phyloP scores from a whole-genome alignment of 1,139 yeast species.

The Sugiyamaella grinbergsii region DNA sequence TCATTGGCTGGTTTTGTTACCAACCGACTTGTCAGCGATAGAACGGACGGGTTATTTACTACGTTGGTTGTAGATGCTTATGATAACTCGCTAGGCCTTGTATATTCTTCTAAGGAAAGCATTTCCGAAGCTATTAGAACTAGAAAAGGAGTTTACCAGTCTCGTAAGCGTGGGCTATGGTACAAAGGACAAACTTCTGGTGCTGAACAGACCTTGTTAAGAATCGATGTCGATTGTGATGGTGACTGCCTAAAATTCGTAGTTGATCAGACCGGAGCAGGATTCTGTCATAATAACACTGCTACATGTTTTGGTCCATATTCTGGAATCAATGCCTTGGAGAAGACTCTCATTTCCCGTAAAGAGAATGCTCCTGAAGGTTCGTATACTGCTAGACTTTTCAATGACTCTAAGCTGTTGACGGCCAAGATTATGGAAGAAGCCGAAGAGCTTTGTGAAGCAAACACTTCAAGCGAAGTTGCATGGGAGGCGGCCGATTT shows the following conservation, averaged over 20 bases:
- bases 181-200: conserved; percentile 95
- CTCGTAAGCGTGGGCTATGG: conserved; percentile 90
- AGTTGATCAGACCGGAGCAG: conserved; percentile 79
- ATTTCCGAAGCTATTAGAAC: conserved; percentile 79
- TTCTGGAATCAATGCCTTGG: conserved; percentile 58
- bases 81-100: conserved; percentile 78
- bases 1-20: conserved; percentile 57
- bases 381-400: conserved; percentile 86
- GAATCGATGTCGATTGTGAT: conserved; percentile 82
- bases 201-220: conserved; percentile 76
- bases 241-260: conserved; percentile 84
- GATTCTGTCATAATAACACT: conserved; percentile 87
- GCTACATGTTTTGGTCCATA: conserved; percentile 79
- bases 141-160: conserved; percentile 88
- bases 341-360: conserved; percentile 57
- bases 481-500: conserved; percentile 99
- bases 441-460: conserved; percentile 93
- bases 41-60: conserved; percentile 81
- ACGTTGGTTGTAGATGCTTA: conserved; percentile 76
- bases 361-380: conserved; percentile 74
- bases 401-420: conserved; percentile 71
- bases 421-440: conserved; percentile 92
- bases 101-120: conserved; percentile 83
- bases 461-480: conserved; percentile 65
- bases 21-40: conserved; percentile 70